These are phyloP conservation scores for Candida methanosorbosa DNA, from an alignment of 805 yeast species.

Conservation along the genomic window DNA sequence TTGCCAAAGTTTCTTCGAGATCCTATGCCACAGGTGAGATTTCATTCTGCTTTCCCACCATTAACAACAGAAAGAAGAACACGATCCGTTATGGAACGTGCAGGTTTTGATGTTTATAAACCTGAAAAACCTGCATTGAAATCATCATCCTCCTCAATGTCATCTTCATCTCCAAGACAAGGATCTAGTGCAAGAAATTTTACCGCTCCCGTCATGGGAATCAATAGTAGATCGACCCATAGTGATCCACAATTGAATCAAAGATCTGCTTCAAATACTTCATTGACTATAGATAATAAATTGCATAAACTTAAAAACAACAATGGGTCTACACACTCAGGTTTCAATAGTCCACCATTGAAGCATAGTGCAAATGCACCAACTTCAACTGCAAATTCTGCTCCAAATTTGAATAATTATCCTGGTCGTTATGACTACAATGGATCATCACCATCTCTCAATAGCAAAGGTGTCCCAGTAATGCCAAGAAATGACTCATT, in stretches of 20 bases:
- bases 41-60: constrained; percentile 61
- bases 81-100: constrained; percentile 69
- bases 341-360: neutral
- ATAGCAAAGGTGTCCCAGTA: neutral
- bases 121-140: constrained; percentile 7
- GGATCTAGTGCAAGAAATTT: constrained; percentile 9
- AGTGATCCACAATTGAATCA: neutral
- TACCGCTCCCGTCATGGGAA: constrained; percentile 12
- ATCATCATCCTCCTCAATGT: neutral
- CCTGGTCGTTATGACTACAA: too few relatives aligned
- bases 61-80: constrained; percentile 53
- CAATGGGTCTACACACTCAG: neutral
- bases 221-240: neutral
- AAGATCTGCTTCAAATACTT: constrained; percentile 2
- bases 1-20: constrained; percentile 24
- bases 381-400: constrained; percentile 3
- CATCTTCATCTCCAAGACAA: constrained; percentile 3
- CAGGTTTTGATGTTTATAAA: constrained; percentile 62
- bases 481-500: neutral
- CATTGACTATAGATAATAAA: constrained; percentile 3
- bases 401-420: constrained; percentile 5
- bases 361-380: too few relatives aligned
- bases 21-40: constrained; percentile 23
- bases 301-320: neutral
- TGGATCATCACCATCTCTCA: too few relatives aligned